Conservation (phyloP, 2,329 filamentous ascomycete genomes). For the Verticillium dahliae region DNA sequence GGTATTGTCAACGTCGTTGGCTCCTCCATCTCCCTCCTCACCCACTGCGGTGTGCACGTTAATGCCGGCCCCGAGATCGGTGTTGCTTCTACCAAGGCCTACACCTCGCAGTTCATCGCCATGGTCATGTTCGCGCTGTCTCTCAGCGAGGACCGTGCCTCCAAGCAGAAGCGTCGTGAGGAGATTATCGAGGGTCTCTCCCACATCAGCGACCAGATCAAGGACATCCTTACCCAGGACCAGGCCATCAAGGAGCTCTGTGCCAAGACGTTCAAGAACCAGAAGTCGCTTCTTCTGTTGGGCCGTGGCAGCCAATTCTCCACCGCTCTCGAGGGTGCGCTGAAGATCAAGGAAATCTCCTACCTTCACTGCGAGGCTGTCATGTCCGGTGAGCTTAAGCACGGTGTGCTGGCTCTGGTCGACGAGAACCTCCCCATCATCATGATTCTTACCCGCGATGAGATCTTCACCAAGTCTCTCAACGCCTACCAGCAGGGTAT, state of each 20-base stretch:
- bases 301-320: slow-evolving; percentile 95
- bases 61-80: slow-evolving; percentile 98
- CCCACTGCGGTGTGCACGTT: slow-evolving; percentile 99
- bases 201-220: slow-evolving; percentile 86
- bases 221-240: slow-evolving; percentile 83
- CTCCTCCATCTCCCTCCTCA: slow-evolving; percentile 96
- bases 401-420: slow-evolving; percentile 93
- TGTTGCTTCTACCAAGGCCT: slow-evolving; percentile 98
- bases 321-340: slow-evolving; percentile 90
- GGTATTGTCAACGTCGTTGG: slow-evolving; percentile 98
- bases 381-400: slow-evolving; percentile 99
- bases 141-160: slow-evolving; percentile 91
- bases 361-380: slow-evolving; percentile 99
- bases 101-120: slow-evolving; percentile 98
- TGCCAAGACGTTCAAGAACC: slow-evolving; percentile 87
- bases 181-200: slow-evolving; percentile 94
- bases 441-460: slow-evolving; percentile 96
- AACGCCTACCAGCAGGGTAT: slow-evolving; percentile 97
- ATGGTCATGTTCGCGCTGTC: slow-evolving; percentile 99
- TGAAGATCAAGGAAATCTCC: slow-evolving; percentile 99
- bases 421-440: slow-evolving; percentile 99
- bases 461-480: slow-evolving; percentile 96
- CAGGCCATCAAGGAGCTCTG: slow-evolving; percentile 92
- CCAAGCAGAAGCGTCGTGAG: slow-evolving; percentile 83
- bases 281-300: slow-evolving; percentile 90